These are phyloP conservation scores for Pseudogymnoascus destructans DNA, from an alignment of 2,329 filamentous ascomycete species.

Conservation along the genomic window DNA sequence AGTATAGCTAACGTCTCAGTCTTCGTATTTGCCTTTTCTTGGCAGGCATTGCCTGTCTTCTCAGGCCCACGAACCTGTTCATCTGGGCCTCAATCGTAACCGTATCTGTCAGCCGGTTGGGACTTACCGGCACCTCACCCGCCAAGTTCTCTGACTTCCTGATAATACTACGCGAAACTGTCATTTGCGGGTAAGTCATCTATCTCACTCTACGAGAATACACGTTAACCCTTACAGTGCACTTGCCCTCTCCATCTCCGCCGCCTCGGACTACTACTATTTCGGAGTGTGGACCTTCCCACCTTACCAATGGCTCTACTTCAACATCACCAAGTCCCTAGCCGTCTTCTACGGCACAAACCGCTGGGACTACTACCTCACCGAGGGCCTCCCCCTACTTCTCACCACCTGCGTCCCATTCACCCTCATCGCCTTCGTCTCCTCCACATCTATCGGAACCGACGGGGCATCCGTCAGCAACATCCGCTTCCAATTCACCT, in stretches of 20 bases:
- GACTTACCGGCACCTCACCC: constrained; percentile 28
- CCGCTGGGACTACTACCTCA: constrained; percentile 83
- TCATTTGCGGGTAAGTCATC: constrained; percentile 44
- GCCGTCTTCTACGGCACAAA: constrained; percentile 89
- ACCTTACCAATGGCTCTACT: constrained; percentile 72
- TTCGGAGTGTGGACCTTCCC: constrained; percentile 83
- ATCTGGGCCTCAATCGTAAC: constrained; percentile 63
- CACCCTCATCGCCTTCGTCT: constrained; percentile 47
- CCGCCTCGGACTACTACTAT: constrained; percentile 60
- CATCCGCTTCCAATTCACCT: constrained; percentile 42
- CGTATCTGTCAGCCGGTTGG: constrained; percentile 34
- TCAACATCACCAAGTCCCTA: constrained; percentile 79
- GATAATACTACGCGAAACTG: constrained; percentile 47
- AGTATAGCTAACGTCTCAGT: constrained; percentile 25
- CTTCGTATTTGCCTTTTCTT: constrained; percentile 54
- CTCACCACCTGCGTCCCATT: constrained; percentile 77
- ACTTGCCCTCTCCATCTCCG: constrained; percentile 48
- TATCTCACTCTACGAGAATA: constrained; percentile 1
- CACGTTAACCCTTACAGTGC: constrained; percentile 28
- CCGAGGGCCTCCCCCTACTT: constrained; percentile 77
- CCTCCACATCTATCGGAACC: constrained; percentile 26
- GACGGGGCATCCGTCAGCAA: constrained; percentile 26
- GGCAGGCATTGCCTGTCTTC: constrained; percentile 68
- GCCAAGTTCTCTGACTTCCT: constrained; percentile 32
- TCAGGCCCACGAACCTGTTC: constrained; percentile 79